Base-by-base conservation (phyloP, 2,329 filamentous ascomycete species). In the Cadophora gregata region DNA sequence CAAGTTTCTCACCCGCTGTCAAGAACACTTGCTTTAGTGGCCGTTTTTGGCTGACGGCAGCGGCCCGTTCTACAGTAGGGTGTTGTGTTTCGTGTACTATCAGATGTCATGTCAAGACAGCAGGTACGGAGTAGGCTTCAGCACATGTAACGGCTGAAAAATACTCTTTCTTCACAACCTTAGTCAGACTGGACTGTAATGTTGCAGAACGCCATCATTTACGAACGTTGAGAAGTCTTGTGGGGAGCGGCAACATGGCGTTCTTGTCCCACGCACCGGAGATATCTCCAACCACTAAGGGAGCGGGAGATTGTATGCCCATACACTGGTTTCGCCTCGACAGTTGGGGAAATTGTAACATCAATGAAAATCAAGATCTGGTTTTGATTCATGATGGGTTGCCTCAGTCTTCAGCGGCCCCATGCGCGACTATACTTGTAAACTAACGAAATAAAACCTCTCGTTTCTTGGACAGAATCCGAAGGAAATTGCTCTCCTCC, bases 31-130 rank as follows among this genome's bases (percentile, higher is more conserved):
- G 31, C 47, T 36, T 36, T 64, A 58, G 62, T 36, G n/a, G 51
- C 62, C 47, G 60, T 62, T 62, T 36, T 31, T 25, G 58, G 36
- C 42, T 29, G 36, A 53, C 58, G 58, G 58, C 58, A 45, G 36
- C 56, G 56, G 36, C 56, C 56, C 36, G 36, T 29, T 7, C n/a
- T n/a, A n/a, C n/a, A n/a, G n/a, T 58, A 12, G 31, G 55, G 33
- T 33, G 12, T 42, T 14, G 36, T 12, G 50, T 36, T 31, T 56
- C 38, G 53, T 21, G 19, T 55, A 12, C 25, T 42, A 58, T 58
- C 21, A 58, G 55, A 38, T 59, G 24, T 59, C 56, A 59, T 29
- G 24, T 25, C 1, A 31, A 53, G 12, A 53, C 14, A 19, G 12
- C n/a, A 29, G 50, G 50, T 25, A 25, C n/a, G n/a, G n/a, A n/a